Evolutionary conservation across 345 rosid genomes (phyloP).

Genomic region (Viola odorata): DNA sequence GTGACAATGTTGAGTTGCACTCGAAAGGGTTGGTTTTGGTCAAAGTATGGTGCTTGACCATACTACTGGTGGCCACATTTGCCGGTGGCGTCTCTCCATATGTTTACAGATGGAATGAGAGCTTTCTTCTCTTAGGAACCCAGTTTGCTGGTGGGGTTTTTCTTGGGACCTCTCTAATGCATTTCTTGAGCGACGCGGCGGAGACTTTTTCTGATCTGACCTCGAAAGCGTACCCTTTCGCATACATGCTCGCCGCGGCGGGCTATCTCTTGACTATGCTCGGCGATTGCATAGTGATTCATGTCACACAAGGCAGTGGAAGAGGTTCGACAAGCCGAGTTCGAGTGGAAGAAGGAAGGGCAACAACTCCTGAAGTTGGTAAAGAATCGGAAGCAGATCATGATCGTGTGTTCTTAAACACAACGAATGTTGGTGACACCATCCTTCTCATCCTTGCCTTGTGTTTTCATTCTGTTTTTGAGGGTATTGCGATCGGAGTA

Average conservation of each 20-base stretch:
- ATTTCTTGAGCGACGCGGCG: constrained; percentile 69
- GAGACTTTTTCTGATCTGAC: constrained; percentile 50
- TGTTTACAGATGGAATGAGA: constrained; percentile 67
- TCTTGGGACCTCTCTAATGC: constrained; percentile 61
- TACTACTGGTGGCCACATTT: constrained; percentile 58
- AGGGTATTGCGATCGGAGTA: constrained; percentile 85
- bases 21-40: constrained; percentile 44
- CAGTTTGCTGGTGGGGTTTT: constrained; percentile 82
- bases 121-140: constrained; percentile 65
- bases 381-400: constrained; percentile 14
- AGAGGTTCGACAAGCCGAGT: constrained; percentile 14
- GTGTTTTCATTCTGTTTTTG: constrained; percentile 79
- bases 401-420: constrained; percentile 38
- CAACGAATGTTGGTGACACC: constrained; percentile 55
- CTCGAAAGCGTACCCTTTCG: constrained; percentile 54
- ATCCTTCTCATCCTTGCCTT: constrained; percentile 63
- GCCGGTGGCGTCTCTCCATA: constrained; percentile 69
- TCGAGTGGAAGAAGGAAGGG: constrained; percentile 34
- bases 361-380: constrained; percentile 9
- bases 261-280: constrained; percentile 83
- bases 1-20: constrained; percentile 22
- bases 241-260: constrained; percentile 62
- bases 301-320: constrained; percentile 21
- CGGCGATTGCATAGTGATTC: constrained; percentile 51
- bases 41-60: constrained; percentile 68